Percentiles rank a stretch among this genome's conserved stretches.
Conservation (phyloP, 768 basidiomycete genomes). For the Strobilomyces dryophilus region DNA sequence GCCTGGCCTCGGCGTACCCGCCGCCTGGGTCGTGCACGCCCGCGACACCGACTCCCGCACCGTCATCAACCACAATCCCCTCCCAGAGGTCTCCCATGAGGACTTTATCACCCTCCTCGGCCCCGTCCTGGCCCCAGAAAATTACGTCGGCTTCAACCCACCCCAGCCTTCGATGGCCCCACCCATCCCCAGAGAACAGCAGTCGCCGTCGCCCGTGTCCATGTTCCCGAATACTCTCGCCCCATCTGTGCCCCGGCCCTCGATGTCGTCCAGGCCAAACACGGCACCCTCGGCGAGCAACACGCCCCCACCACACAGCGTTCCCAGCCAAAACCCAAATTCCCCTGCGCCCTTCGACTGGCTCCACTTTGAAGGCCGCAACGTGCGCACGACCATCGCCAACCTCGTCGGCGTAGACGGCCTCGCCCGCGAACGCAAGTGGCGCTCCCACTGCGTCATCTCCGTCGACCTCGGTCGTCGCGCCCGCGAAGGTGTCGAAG, state of each 20-base stretch:
- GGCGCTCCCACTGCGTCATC: slow-evolving; percentile 79
- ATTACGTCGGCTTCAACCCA: slow-evolving; percentile 43
- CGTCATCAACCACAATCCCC: slow-evolving; percentile 82
- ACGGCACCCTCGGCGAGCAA: slow-evolving; percentile 25
- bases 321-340: slow-evolving; percentile 41
- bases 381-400: slow-evolving; percentile 71
- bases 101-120: slow-evolving; percentile 79
- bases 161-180: slow-evolving; percentile 16
- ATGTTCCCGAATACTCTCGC: slow-evolving; percentile 24
- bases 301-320: slow-evolving; percentile 2
- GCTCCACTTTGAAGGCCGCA: slow-evolving; percentile 82
- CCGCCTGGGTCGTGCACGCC: slow-evolving; percentile 77
- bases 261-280: slow-evolving; percentile 33
- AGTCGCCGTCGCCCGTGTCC: slow-evolving; percentile 26
- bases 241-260: slow-evolving; percentile 29
- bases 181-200: slow-evolving; percentile 18
- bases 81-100: slow-evolving; percentile 83
- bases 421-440: slow-evolving; percentile 76
- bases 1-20: slow-evolving; percentile 68
- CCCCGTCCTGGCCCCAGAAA: slow-evolving; percentile 79
- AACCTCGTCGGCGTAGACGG: slow-evolving; percentile 80
- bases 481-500: slow-evolving; percentile 73
- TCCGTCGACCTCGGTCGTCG: slow-evolving; percentile 75
- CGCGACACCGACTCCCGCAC: slow-evolving; percentile 63
- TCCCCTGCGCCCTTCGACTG: slow-evolving; percentile 81